Conservation (phyloP, 225 moss, liverwort and hornwort species). For the Neckera pumila region DNA sequence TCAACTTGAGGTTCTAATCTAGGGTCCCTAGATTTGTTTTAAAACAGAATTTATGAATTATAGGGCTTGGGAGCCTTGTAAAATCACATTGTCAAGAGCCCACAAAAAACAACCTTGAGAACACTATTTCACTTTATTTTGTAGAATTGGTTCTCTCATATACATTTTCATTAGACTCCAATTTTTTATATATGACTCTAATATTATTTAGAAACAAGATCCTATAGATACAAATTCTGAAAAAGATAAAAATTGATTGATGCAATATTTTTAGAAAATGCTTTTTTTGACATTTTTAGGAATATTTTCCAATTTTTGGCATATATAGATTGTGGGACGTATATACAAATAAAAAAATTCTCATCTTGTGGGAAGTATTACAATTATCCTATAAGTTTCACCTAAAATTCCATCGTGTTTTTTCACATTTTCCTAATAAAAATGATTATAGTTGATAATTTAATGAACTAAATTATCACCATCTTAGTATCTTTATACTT, state of each 20-base stretch:
- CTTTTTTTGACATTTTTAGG: accelerated
- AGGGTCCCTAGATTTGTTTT: not conserved
- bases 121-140: not conserved
- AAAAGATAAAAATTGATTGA: not conserved
- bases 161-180: not conserved
- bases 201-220: not conserved
- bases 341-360: not conserved
- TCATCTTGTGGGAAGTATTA: not conserved
- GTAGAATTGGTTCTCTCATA: not conserved
- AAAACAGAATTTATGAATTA: not conserved
- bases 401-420: not conserved
- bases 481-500: not conserved
- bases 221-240: accelerated
- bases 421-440: not conserved
- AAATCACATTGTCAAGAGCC: not conserved
- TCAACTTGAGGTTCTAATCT: no score
- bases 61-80: not conserved
- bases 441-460: not conserved
- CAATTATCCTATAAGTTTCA: not conserved
- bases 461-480: not conserved
- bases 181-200: not conserved
- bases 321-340: not conserved
- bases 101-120: not conserved
- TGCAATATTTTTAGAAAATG: not conserved
- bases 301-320: not conserved